phyloP scores from a whole-genome alignment of 768 basidiomycete genomes.

The Pleurotus tuber-regium region DNA sequence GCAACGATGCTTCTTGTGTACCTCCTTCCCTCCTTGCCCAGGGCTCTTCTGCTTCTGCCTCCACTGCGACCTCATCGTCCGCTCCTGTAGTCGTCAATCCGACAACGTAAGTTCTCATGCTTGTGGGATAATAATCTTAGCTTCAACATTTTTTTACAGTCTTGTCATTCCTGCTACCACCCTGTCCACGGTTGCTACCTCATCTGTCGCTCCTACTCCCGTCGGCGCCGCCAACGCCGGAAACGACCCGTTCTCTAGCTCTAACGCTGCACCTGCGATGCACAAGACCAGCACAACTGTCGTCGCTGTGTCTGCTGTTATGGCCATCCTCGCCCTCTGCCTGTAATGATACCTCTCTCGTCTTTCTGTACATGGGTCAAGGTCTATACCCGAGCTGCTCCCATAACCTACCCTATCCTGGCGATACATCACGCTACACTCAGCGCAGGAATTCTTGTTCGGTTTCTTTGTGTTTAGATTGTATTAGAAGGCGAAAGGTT shows the following conservation, averaged over 20 bases:
- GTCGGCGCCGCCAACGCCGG: slow-evolving; percentile 48
- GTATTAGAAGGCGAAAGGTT: slow-evolving; percentile 8
- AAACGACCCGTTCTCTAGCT: slow-evolving; percentile 28
- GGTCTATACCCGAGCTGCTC: slow-evolving; percentile 6
- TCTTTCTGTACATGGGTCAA: slow-evolving; percentile 2
- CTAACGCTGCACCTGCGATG: slow-evolving; percentile 27
- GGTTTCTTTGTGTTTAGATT: slow-evolving; percentile 5
- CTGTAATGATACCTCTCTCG: slow-evolving; percentile 21
- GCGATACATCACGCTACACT: slow-evolving; percentile 5
- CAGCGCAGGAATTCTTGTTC: slow-evolving; percentile 5
- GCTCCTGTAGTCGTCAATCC: slow-evolving; percentile 9
- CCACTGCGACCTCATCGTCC: background rate
- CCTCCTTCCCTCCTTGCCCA: slow-evolving; percentile 12
- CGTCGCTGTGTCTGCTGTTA: slow-evolving; percentile 38
- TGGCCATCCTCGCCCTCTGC: slow-evolving; percentile 33
- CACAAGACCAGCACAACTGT: slow-evolving; percentile 40
- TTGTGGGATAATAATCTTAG: background rate
- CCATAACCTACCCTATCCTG: slow-evolving; percentile 10
- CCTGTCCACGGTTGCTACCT: slow-evolving; percentile 12
- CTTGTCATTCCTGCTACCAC: slow-evolving; percentile 12
- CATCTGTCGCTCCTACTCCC: slow-evolving; percentile 23
- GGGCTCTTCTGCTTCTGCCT: slow-evolving; percentile 12
- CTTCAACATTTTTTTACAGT: slow-evolving; percentile 6
- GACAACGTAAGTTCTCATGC: slow-evolving; percentile 4
- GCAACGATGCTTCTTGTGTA: slow-evolving; percentile 39